Percentiles rank a stretch among this genome's conserved stretches.
These are phyloP conservation scores for Pythium sukuiense DNA, from an alignment of 352 stramenopile genomes.

Conservation along the genomic window DNA sequence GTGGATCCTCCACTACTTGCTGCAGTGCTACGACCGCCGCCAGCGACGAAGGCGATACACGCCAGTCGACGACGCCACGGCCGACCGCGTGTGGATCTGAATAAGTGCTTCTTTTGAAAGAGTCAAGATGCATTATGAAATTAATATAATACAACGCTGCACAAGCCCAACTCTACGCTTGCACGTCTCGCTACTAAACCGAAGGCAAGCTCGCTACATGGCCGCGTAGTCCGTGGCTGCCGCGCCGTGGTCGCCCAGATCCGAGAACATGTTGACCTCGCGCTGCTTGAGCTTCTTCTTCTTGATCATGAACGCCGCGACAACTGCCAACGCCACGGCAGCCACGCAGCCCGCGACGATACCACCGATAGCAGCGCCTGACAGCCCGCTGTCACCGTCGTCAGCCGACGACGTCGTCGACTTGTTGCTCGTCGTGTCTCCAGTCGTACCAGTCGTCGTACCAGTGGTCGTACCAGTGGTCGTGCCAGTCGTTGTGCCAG, in stretches of 20 bases:
- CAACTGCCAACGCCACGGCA: conserved; percentile 24
- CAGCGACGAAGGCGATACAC: conserved; percentile 20
- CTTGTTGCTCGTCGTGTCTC: conserved; percentile 20
- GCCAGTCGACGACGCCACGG: neutral
- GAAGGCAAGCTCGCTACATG: conserved; percentile 36
- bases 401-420: conserved; percentile 7
- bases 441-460: neutral
- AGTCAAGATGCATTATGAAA: neutral
- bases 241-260: conserved; percentile 40
- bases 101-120: no score
- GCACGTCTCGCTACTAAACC: no score
- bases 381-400: conserved; percentile 10
- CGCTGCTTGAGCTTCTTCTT: conserved; percentile 32
- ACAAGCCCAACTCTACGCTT: no score
- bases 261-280: conserved; percentile 42
- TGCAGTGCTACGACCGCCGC: conserved; percentile 28
- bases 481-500: neutral
- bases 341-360: conserved; percentile 32
- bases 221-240: conserved; percentile 47
- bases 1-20: conserved; percentile 26
- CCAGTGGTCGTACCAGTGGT: no score
- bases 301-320: conserved; percentile 27
- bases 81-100: conserved; percentile 24
- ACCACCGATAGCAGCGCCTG: conserved; percentile 23
- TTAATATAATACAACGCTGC: neutral